Base-by-base conservation (phyloP, 176 grass and related monocot genomes). In the Ampelocalamus luodianensis region DNA sequence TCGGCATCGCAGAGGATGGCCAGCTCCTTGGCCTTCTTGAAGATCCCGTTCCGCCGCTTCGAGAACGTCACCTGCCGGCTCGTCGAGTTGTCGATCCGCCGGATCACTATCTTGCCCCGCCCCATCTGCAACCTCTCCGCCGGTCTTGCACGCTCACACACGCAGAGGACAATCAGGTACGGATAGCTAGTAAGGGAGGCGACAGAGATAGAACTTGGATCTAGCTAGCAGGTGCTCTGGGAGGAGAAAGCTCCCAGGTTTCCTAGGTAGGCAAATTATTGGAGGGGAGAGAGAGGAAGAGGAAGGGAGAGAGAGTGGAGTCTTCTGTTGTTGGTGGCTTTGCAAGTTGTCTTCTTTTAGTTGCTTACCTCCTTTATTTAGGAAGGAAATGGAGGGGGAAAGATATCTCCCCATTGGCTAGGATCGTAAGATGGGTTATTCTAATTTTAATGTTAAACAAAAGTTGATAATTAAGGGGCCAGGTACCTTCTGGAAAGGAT, bases 1-100 rank as follows among this genome's bases (percentile, higher is more conserved):
- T 97, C 92, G 36, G 95, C 92, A n/a, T 97, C 95, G 39, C 95
- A 97, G 68, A 97, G 95, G 81, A 97, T 97, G 63, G 87, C 89
- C 11, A 97, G 91, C 80, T 97, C 95, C 87, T 88, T 93, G 24
- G 95, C 95, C 82, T 97, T 97, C 84, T 97, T 97, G 88, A 94
- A 89, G 88, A 97, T 85, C 78, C 92, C 95, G 36, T 83, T 94
- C 58, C 95, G 37, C 55, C 92, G 84, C 85, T 97, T 97, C 3
- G 92, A 97, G 86, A 97, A 97, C 29, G 95, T 97, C 60, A 97
- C 92, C 78, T 97, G 95, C 56, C 95, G 83, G 83, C 86, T 97
- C 10, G 95, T 97, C 69, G 92, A 89, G 90, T 97, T 94, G 86
- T 97, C 92, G 90, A 97, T 97, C 86, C 92, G 86, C 72, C 90